Evolutionary conservation across 2,329 filamentous ascomycete species (phyloP).

Genomic region (Hirsutella rhossiliensis): DNA sequence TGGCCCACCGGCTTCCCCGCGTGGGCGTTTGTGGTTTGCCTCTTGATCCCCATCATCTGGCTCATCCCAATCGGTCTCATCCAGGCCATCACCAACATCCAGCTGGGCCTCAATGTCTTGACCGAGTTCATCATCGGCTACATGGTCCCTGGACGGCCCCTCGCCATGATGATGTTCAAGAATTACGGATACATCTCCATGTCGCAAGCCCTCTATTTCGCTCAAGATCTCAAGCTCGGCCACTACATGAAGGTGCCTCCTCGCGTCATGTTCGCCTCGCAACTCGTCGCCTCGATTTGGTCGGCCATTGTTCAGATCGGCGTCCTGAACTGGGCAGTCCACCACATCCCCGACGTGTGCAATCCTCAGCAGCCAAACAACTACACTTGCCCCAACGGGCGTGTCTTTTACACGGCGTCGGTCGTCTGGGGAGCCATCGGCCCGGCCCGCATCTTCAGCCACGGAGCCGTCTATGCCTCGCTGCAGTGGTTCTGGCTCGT

Average conservation of each 20-base stretch:
- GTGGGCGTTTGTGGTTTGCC: constrained; percentile 45
- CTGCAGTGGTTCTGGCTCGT: constrained; percentile 63
- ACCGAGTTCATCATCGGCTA: constrained; percentile 66
- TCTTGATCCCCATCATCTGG: constrained; percentile 45
- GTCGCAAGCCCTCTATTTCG: constrained; percentile 52
- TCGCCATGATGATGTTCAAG: constrained; percentile 71
- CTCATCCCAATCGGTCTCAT: constrained; percentile 49
- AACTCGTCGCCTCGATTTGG: constrained; percentile 48
- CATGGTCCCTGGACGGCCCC: constrained; percentile 56
- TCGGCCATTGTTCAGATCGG: constrained; percentile 49
- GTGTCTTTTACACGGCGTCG: constrained; percentile 54
- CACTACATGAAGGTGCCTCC: constrained; percentile 59
- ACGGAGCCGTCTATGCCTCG: constrained; percentile 46
- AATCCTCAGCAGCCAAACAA: constrained; percentile 36
- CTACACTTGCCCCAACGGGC: constrained; percentile 43
- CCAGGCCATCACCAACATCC: constrained; percentile 48
- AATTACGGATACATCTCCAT: constrained; percentile 61
- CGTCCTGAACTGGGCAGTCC: constrained; percentile 56
- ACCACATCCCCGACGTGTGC: constrained; percentile 51
- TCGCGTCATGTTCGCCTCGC: constrained; percentile 48
- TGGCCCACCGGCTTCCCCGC: constrained; percentile 47
- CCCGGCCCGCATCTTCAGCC: constrained; percentile 55
- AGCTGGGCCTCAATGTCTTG: constrained; percentile 56
- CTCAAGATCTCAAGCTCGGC: constrained; percentile 53
- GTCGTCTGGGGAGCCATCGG: constrained; percentile 66